phyloP scores from a whole-genome alignment of 371 early-diverging fungal species.

The Rhizopus microsporus region DNA sequence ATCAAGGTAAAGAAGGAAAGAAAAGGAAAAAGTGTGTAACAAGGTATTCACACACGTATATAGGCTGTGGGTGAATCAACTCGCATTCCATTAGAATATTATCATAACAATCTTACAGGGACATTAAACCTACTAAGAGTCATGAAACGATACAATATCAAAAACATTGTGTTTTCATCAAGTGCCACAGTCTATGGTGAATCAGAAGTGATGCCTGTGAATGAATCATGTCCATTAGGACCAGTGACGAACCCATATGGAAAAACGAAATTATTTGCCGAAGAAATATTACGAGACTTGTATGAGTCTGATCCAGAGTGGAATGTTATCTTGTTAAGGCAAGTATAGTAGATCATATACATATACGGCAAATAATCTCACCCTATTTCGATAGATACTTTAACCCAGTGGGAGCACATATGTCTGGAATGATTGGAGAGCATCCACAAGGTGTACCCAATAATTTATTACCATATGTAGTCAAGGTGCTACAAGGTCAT shows the following conservation, averaged over 20 bases:
- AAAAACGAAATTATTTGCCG: constrained; percentile 81
- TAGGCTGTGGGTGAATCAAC: constrained; percentile 65
- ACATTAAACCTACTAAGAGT: constrained; percentile 72
- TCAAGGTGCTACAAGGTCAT: constrained; percentile 79
- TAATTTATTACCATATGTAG: constrained; percentile 88
- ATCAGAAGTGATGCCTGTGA: constrained; percentile 56
- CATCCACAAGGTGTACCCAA: constrained; percentile 66
- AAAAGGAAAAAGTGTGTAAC: neutral
- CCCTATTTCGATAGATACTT: constrained; percentile 63
- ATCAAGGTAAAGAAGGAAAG: constrained; percentile 54
- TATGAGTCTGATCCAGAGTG: constrained; percentile 57
- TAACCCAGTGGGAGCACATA: constrained; percentile 91
- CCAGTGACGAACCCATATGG: constrained; percentile 86
- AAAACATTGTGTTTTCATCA: constrained; percentile 83
- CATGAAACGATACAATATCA: constrained; percentile 65
- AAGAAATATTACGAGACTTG: constrained; percentile 76
- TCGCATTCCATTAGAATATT: neutral
- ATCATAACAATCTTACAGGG: constrained; percentile 80
- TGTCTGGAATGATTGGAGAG: constrained; percentile 60
- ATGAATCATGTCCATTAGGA: constrained; percentile 63
- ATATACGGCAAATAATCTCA: neutral
- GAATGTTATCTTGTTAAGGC: constrained; percentile 71
- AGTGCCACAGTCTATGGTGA: constrained; percentile 85
- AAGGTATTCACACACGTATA: neutral
- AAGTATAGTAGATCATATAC: neutral